phyloP scores from a whole-genome alignment of 495 filamentous ascomycete species.

The Acidomyces sp. region DNA sequence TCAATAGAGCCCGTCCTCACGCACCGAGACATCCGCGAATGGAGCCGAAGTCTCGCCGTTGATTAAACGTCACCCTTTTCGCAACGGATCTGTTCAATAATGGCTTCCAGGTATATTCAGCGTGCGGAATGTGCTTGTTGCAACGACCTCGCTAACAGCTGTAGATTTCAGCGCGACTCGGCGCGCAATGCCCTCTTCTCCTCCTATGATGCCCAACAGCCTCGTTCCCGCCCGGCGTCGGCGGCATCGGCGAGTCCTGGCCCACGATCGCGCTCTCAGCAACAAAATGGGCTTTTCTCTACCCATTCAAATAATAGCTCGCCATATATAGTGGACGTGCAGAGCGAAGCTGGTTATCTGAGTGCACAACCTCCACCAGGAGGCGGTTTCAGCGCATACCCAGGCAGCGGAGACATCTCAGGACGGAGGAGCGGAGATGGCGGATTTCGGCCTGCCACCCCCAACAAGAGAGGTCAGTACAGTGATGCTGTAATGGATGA shows the following conservation, averaged over 20 bases:
- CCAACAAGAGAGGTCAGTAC: conserved; percentile 85
- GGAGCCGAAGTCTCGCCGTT: no score
- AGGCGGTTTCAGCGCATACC: conserved; percentile 35
- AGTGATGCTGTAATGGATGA: conserved; percentile 84
- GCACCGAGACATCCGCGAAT: no score
- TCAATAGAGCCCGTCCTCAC: no score
- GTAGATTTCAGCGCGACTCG: conserved; percentile 58
- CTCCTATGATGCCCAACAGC: conserved; percentile 40
- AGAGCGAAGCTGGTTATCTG: conserved; percentile 32
- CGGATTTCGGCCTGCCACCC: conserved; percentile 57
- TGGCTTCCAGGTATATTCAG: no score
- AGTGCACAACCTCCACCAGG: conserved; percentile 7
- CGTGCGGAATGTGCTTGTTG: no score
- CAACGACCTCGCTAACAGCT: no score
- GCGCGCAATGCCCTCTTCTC: conserved; percentile 84
- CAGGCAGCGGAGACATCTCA: conserved; percentile 31
- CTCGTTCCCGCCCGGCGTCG: conserved; percentile 18
- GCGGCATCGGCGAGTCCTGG: conserved; percentile 4
- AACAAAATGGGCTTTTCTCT: conserved; percentile 13
- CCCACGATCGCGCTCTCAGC: conserved; percentile 2
- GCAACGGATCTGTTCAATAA: no score
- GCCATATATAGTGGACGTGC: conserved; percentile 34
- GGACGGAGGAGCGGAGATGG: conserved; percentile 24
- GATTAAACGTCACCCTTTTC: no score
- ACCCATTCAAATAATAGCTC: conserved; percentile 35